Evolutionary conservation across 805 yeast species (phyloP), one percentile per base, ranked within the genome.

Genomic region (Lipomyces starkeyi): DNA sequence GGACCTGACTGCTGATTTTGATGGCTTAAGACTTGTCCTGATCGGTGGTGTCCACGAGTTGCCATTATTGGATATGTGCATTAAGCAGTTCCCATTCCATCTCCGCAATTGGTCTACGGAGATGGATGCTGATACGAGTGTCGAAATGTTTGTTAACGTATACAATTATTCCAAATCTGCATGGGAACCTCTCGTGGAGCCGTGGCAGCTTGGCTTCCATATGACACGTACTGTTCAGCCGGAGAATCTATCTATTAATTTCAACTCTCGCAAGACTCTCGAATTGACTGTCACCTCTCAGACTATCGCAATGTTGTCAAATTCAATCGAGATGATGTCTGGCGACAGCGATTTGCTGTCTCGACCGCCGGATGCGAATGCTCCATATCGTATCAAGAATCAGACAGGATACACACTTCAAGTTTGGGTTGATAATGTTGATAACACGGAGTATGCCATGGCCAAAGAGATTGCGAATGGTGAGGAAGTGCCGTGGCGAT

Each of bases 111-210:
- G 98, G 98, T 89, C 97, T 0, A 87, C 93, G 0, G 93, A 91
- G 54, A 78, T 93, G 64, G 88, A 87, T 73, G 90, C 91, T 0
- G 87, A 87, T 65, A 82, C 89, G 0, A 84, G 85, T 32, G 78
- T 93, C 47, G 90, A 87, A 68, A 83, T 92, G 0, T 85, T 81
- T 68, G 84, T 90, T 9, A 93, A 91, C 77, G 86, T 91, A 25
- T 93, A 90, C 82, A 93, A 93, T 77, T 93, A 93, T 77, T 86
- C 97, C 0, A 87, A 90, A 69, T 93, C 97, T 2, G 85, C 92
- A 0, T 93, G 99, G 98, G 98, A 95, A 74, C 98, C 99, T 0
- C 80, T 95, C 58, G 77, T 95, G 61, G 99, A 95, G 75, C 89
- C 94, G 0, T 90, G 97, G 91, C 88, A 91, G 6, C 81, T 94